Evolutionary conservation across 805 yeast species (phyloP), one percentile per base, ranked within the genome.

Genomic region (Nakazawaea anatomiae): DNA sequence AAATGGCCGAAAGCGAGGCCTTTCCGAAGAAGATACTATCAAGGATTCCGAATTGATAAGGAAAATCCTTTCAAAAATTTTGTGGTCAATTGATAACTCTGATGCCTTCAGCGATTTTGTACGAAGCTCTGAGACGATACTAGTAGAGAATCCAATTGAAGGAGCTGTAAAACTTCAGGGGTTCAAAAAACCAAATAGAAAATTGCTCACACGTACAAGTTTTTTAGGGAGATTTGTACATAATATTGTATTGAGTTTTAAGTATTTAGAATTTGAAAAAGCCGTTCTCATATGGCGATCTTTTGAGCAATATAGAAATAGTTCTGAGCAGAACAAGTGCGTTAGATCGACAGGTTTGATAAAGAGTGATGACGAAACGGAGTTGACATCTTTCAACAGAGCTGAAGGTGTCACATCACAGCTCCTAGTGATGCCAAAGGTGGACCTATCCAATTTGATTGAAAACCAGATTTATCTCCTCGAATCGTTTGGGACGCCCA

Each of bases 391-490:
- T 4, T 28, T 32, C 32, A 36, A 25, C 6, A 8, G 14, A n/a
- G 10, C 28, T 4, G 46, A 38, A 6, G 11, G 12, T 40, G 35
- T 9, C 51, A 55, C 39, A 44, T 54, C 10, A 45, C 50, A 32
- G 47, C 59, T 38, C 7, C 51, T 68, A 1, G 67, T 79, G 5
- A 62, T 79, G 1, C 76, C 87, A 1, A 77, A 77, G 48, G 70
- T 72, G 39, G 86, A 80, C 58, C 57, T 83, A 11, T 70, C 76
- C 8, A 66, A 68, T 11, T 61, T 83, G 47, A 62, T 83, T 25
- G 76, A 77, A 41, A 71, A 74, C 42, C 87, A 83, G 54, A 76
- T 83, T 3, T 68, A 70, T 29, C 63, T 77, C 5, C 59, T 82
- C 27, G 86, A 83, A 56, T 62, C 72, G 0, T 72, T 67, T 55